phyloP scores from a whole-genome alignment of 768 basidiomycete species.

The Lepiota brunneoincarnata region DNA sequence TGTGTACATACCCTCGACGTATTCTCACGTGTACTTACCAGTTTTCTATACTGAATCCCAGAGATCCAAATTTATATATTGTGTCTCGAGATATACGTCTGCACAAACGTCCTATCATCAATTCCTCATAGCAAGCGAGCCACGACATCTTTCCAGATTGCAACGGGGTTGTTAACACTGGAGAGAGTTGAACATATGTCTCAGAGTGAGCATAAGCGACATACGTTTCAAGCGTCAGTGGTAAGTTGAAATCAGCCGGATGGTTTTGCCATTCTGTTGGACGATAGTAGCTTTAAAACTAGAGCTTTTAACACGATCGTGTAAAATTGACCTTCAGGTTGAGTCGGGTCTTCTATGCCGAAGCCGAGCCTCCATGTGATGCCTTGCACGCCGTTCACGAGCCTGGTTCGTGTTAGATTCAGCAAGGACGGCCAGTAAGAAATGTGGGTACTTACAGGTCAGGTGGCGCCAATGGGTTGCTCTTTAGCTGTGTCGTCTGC shows the following conservation, averaged over 20 bases:
- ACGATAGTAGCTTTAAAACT: background rate
- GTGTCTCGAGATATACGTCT: no score
- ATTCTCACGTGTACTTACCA: no score
- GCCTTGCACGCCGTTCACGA: slow-evolving; percentile 58
- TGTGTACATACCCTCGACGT: no score
- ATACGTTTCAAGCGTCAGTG: slow-evolving; percentile 47
- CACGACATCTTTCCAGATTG: slow-evolving; percentile 53
- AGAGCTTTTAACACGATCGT: background rate
- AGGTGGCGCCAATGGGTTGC: slow-evolving; percentile 55
- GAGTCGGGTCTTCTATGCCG: slow-evolving; percentile 46
- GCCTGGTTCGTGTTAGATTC: slow-evolving; percentile 23
- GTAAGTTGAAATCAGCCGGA: slow-evolving; percentile 51
- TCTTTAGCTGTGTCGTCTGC: slow-evolving; percentile 52
- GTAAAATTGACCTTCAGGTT: slow-evolving; percentile 51
- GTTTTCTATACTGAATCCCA: no score
- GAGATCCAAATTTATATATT: no score
- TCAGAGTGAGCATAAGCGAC: slow-evolving; percentile 17
- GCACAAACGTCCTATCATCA: no score
- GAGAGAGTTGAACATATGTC: background rate
- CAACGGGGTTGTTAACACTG: slow-evolving; percentile 56
- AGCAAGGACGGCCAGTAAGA: background rate
- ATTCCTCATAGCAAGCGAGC: slow-evolving; percentile 19
- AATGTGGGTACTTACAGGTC: slow-evolving; percentile 44
- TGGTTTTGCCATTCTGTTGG: slow-evolving; percentile 57
- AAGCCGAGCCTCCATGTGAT: slow-evolving; percentile 64